Evolutionary conservation across 2,329 filamentous ascomycete species (phyloP).

Genomic region (Xylaria sp.): DNA sequence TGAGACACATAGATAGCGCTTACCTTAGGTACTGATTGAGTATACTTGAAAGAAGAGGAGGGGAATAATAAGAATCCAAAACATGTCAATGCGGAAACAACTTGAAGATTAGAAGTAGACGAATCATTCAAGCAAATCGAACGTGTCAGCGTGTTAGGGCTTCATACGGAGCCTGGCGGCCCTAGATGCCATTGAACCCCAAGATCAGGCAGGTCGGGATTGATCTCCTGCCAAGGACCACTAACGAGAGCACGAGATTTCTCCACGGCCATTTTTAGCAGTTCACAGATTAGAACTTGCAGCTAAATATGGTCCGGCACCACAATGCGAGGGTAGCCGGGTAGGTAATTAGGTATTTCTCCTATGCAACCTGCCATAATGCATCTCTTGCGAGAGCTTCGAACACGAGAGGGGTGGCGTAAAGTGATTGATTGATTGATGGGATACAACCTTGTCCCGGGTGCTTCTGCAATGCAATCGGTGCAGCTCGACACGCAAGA

Average conservation of each 20-base stretch:
- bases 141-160: too few relatives aligned
- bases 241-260: neutral
- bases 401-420: neutral
- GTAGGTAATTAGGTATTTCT: too few relatives aligned
- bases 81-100: too few relatives aligned
- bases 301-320: neutral
- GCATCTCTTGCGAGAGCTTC: neutral
- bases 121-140: too few relatives aligned
- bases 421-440: neutral
- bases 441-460: neutral
- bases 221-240: neutral
- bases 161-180: neutral
- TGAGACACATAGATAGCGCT: too few relatives aligned
- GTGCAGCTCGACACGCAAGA: too few relatives aligned
- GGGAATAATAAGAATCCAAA: too few relatives aligned
- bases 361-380: constrained; percentile 8
- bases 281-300: neutral
- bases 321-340: neutral
- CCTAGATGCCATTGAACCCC: neutral
- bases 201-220: neutral
- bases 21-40: too few relatives aligned
- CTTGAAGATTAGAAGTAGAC: too few relatives aligned
- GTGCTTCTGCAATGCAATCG: neutral
- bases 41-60: too few relatives aligned
- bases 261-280: neutral